Percentiles rank a stretch among this genome's conserved stretches.
Evolutionary conservation across 306 rosid genomes (phyloP).

Genomic region (Glycine tomentella): DNA sequence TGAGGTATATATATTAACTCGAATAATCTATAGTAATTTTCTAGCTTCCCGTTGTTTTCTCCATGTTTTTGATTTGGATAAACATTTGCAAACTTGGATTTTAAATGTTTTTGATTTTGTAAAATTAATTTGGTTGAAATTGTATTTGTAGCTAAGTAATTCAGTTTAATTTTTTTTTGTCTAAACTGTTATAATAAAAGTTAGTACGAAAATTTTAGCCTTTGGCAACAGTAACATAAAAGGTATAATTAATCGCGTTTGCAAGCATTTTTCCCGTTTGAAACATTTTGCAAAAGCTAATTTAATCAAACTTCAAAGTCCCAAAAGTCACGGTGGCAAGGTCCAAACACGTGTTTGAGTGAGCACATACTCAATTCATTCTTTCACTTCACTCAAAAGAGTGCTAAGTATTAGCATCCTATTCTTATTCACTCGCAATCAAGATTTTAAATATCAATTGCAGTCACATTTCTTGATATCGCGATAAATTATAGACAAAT

Average conservation of each 20-base stretch:
- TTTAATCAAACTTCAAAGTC: neutral
- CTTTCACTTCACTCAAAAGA: neutral
- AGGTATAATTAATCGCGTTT: neutral
- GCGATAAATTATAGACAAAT: too few relatives aligned
- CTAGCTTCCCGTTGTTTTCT: too few relatives aligned
- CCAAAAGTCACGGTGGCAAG: neutral
- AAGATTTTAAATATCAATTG: too few relatives aligned
- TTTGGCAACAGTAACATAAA: neutral
- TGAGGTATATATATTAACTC: constrained; percentile 6
- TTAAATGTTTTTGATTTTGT: neutral
- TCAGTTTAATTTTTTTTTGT: too few relatives aligned
- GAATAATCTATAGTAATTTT: too few relatives aligned
- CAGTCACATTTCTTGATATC: too few relatives aligned
- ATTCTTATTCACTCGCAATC: neutral
- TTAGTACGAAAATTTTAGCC: neutral
- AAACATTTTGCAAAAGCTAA: neutral
- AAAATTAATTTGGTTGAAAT: neutral
- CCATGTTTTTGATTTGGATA: neutral
- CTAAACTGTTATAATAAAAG: neutral
- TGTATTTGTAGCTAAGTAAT: too few relatives aligned
- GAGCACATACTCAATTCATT: too few relatives aligned
- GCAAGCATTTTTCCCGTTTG: neutral
- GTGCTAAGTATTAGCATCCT: too few relatives aligned
- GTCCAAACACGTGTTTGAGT: neutral
- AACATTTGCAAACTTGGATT: neutral